Conservation (phyloP, 257 asterid genomes). For the Leonotis leonurus region DNA sequence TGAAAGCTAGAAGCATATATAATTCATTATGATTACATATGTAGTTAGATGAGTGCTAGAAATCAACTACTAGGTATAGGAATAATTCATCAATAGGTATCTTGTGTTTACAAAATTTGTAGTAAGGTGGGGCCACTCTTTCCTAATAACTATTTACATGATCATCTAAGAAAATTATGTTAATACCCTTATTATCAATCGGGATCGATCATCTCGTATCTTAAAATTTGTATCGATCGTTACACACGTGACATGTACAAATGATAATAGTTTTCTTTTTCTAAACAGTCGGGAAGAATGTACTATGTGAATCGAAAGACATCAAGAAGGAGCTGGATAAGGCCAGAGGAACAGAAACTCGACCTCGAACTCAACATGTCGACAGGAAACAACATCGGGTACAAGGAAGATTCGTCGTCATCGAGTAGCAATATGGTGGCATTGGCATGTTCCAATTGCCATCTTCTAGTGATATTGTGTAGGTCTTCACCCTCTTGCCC, state of each 20-base stretch:
- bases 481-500: conserved; percentile 50
- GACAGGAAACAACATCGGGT: too few species aligned
- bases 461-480: conserved; percentile 47
- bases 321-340: conserved; percentile 36
- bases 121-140: too few species aligned
- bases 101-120: too few species aligned
- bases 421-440: conserved; percentile 38
- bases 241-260: not conserved
- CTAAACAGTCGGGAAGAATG: conserved; percentile 54
- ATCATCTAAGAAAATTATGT: too few species aligned
- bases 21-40: too few species aligned
- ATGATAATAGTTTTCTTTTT: not conserved
- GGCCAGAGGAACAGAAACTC: conserved; percentile 42
- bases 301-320: conserved; percentile 46
- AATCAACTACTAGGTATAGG: too few species aligned
- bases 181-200: too few species aligned
- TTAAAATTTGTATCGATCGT: not conserved
- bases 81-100: too few species aligned
- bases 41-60: too few species aligned
- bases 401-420: not conserved
- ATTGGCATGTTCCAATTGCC: conserved; percentile 53
- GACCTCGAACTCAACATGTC: conserved; percentile 49
- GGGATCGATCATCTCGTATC: too few species aligned
- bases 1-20: too few species aligned
- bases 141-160: too few species aligned